Percentiles rank a stretch among this genome's conserved stretches.
Evolutionary conservation across 345 rosid genomes (phyloP).

Genomic region (Odontarrhena argentea): DNA sequence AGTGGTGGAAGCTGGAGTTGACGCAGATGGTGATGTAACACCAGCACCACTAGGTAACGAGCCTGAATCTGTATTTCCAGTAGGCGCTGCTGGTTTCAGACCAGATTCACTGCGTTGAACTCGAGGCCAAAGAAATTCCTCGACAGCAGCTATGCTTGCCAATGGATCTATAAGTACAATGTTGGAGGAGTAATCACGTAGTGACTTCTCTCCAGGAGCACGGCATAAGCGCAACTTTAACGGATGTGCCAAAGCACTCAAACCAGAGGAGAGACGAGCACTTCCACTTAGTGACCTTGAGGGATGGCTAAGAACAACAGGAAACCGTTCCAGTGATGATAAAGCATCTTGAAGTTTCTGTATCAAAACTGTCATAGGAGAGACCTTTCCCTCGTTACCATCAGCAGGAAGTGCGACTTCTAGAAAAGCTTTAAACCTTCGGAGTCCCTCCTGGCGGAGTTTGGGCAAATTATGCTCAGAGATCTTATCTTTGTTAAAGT

Average conservation of each 20-base stretch:
- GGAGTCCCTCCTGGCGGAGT: slow-evolving; percentile 82
- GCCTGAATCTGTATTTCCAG: slow-evolving; percentile 69
- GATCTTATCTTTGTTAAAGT: slow-evolving; percentile 81
- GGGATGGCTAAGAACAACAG: slow-evolving; percentile 92
- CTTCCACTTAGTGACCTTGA: slow-evolving; percentile 84
- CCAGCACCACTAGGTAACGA: slow-evolving; percentile 66
- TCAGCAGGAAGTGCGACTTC: slow-evolving; percentile 71
- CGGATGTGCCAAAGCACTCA: slow-evolving; percentile 94
- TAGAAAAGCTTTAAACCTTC: slow-evolving; percentile 79
- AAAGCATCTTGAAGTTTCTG: slow-evolving; percentile 98
- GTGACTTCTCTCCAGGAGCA: slow-evolving; percentile 84
- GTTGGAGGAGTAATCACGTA: slow-evolving; percentile 97
- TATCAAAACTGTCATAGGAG: slow-evolving; percentile 80
- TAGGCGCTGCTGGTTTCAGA: slow-evolving; percentile 68
- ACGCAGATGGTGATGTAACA: slow-evolving; percentile 73
- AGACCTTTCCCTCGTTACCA: slow-evolving; percentile 49
- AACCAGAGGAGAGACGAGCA: slow-evolving; percentile 96
- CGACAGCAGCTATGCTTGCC: slow-evolving; percentile 95
- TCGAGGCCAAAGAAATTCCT: slow-evolving; percentile 97
- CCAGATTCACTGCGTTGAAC: slow-evolving; percentile 87
- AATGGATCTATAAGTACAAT: slow-evolving; percentile 93
- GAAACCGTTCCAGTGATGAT: slow-evolving; percentile 93
- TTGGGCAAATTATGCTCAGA: slow-evolving; percentile 71
- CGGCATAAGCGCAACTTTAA: slow-evolving; percentile 93
- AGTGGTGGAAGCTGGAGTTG: slow-evolving; percentile 67